Conservation (phyloP, 2,329 filamentous ascomycete species). For the Cercospora brassicicola region DNA sequence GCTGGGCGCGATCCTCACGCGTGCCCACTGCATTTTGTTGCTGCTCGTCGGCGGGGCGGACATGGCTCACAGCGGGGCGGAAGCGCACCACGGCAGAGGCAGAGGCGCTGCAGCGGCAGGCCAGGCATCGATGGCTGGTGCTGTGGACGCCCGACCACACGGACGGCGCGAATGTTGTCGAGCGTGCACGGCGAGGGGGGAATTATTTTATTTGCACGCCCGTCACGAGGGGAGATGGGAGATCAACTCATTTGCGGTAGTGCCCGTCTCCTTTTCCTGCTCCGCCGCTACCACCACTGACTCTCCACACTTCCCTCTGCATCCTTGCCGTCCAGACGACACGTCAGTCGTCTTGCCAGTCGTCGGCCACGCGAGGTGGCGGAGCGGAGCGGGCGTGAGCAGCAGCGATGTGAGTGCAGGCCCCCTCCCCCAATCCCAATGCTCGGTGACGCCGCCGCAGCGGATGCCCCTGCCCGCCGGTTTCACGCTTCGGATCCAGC, state of each 20-base stretch:
- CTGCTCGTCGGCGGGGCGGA: background rate
- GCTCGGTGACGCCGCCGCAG: background rate
- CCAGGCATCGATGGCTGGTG: background rate
- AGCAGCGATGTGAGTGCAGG: background rate
- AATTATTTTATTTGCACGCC: background rate
- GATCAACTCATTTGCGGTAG: background rate
- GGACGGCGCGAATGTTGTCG: background rate
- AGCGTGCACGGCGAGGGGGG: background rate
- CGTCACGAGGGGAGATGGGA: background rate
- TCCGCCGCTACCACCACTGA: background rate
- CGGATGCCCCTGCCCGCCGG: slow-evolving; percentile 1
- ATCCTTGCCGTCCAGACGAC: background rate
- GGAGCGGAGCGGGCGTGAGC: background rate
- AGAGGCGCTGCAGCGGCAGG: background rate
- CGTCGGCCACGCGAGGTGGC: background rate
- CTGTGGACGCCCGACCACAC: background rate
- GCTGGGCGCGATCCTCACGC: background rate
- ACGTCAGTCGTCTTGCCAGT: background rate
- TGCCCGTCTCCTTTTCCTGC: background rate
- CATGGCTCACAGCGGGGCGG: background rate
- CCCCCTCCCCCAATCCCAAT: background rate
- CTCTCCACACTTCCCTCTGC: background rate
- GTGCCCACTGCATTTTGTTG: background rate
- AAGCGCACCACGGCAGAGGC: background rate
- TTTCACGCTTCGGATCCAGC: slow-evolving; percentile 8